Base-by-base conservation (phyloP, 179 eudicot species). In the Nepenthes alata region DNA sequence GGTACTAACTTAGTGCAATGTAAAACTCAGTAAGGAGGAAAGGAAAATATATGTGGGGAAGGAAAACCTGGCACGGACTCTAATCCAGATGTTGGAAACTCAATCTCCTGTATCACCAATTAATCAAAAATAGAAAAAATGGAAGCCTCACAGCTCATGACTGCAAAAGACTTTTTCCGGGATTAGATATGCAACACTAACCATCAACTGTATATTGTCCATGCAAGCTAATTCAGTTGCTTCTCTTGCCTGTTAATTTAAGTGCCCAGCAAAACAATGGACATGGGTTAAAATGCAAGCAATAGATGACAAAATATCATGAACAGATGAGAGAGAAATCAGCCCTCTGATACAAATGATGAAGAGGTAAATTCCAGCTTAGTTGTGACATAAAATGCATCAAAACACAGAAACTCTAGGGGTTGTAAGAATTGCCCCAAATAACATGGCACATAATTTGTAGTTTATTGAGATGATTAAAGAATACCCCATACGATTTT, bases 51-150 rank as follows among this genome's bases (percentile, higher is more conserved):
- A 54, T 53, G 53, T 25, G 48, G 49, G 4, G 12, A 60, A 14
- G 5, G 47, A 61, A 16, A 39, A 84, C 97, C 97, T 76, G 97
- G 96, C 9, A 88, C 97, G 64, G 97, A 91, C 64, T 72, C 74
- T 62, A 91, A 77, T 66, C 96, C 97, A 49, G 97, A 85, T 57
- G 97, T 88, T 53, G 96, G 97, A 71, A 91, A 91, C 68, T 91
- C 97, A 64, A 91, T 85, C 83, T 91, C 96, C 96, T 91, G 85
- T 65, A 71, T 53, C 64, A 47, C 14, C 59, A 60, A 62, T 50
- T 45, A 62, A 76, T 81, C 67, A 80, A 67, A 72, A 67, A 77
- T 64, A 65, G 53, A 58, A 49, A 64, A 44, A n/a, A 39, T 13
- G 6, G 58, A 13, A 36, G 25, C 5, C 53, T 51, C 6, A 36